Base-by-base conservation (phyloP, 371 early-diverging fungal species). In the Saksenaea oblongispora region DNA sequence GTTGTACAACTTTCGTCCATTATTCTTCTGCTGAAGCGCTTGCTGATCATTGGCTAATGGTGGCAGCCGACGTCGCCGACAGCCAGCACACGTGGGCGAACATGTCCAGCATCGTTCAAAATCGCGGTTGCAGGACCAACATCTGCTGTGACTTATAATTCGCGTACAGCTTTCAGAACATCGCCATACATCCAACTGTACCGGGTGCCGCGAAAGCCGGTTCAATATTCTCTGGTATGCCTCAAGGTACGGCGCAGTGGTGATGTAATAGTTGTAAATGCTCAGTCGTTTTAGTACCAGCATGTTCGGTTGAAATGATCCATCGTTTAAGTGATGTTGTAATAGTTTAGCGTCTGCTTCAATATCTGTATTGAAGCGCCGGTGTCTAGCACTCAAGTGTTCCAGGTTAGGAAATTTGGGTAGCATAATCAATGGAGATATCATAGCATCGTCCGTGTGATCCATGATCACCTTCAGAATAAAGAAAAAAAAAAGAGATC, bases 401-500 rank as follows among this genome's bases (percentile, higher is more conserved):
- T 63, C 64, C 22, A 82, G 34, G 24, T 67, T 56, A 11, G 79
- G 79, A 31, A 82, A 82, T 31, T 82, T 82, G 54, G 75, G 72
- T 3, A 82, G 51, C 82, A 82, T 79, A 14, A 82, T 69, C 15
- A 82, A 62, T 10, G 70, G 79, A 10, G 79, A 76, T 24, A 76
- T 62, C 54, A 71, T 70, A 1, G 75, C 55, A 62, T 79, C 75
- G 24, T 82, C 82, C 26, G 59, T 69, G 13, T 66, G 67, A 28
- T 82, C 82, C 82, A 82, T 79, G 0, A 64, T 39, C 5, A 75
- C 74, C 77, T 77, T 47, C 5, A 59, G 17, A 27, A 15, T 5
- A 34, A 42, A 41, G 18, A 39, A 11, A 27, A 31, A 44, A 37
- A 18, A 22, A 22, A 34, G 5, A 36, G n/a, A 56, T 47, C 22